Conservation (phyloP, 2,329 filamentous ascomycete species). For the Phyllosticta capitalensis region DNA sequence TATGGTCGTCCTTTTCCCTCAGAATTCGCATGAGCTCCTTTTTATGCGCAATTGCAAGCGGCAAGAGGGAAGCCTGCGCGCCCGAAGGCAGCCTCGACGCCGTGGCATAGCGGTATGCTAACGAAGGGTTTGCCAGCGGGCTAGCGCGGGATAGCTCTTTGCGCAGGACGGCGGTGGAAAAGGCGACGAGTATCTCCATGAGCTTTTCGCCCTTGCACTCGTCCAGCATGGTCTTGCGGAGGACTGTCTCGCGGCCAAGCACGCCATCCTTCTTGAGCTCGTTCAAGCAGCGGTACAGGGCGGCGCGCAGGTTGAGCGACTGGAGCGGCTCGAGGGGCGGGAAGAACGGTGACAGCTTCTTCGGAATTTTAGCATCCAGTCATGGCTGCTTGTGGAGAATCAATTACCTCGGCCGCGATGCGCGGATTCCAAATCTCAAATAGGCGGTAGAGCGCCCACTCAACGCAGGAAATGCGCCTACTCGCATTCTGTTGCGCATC, state of each 20-base stretch:
- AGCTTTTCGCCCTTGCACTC: conserved; percentile 89
- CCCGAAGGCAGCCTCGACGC: conserved; percentile 22
- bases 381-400: not conserved
- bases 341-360: conserved; percentile 87
- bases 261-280: conserved; percentile 80
- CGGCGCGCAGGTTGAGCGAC: conserved; percentile 79
- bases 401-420: conserved; percentile 59
- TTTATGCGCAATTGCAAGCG: conserved; percentile 65
- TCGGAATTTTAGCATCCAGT: conserved; percentile 12
- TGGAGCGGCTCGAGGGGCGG: conserved; percentile 84
- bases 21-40: conserved; percentile 53
- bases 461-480: conserved; percentile 68
- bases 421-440: conserved; percentile 76
- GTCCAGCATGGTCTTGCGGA: conserved; percentile 93
- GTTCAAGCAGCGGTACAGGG: conserved; percentile 70
- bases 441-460: conserved; percentile 86
- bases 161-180: conserved; percentile 75
- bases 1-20: conserved; percentile 49
- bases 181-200: conserved; percentile 73
- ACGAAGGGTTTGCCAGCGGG: conserved; percentile 20
- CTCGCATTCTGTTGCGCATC: conserved; percentile 66
- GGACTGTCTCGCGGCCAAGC: conserved; percentile 66
- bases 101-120: conserved; percentile 45
- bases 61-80: conserved; percentile 40
- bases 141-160: conserved; percentile 49